Base-by-base conservation (phyloP, 192 early-diverging fungal genomes). In the Coemansia sp. region DNA sequence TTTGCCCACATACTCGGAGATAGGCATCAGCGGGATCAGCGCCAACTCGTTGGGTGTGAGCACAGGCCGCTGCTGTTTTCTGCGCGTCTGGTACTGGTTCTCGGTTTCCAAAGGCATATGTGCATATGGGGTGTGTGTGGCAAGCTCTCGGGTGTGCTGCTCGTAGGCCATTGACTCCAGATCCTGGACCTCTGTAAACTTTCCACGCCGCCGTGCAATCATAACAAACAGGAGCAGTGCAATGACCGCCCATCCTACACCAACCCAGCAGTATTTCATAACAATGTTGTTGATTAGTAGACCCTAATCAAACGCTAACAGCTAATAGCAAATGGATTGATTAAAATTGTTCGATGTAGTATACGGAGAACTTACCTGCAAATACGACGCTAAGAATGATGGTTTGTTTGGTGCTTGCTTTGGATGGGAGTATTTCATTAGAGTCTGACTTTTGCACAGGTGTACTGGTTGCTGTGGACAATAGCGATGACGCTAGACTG, bases 291-390 rank as follows among this genome's bases (percentile, higher is more conserved):
- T n/a, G n/a, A n/a, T n/a, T n/a, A n/a, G n/a, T n/a, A n/a, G n/a
- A n/a, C n/a, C n/a, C n/a, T n/a, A n/a, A n/a, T n/a, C n/a, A n/a
- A n/a, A n/a, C n/a, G n/a, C n/a, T n/a, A n/a, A n/a, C n/a, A n/a
- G n/a, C n/a, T n/a, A n/a, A n/a, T n/a, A n/a, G n/a, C n/a, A n/a
- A n/a, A n/a, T n/a, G n/a, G n/a, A n/a, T n/a, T n/a, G n/a, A n/a
- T n/a, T n/a, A n/a, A n/a, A n/a, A n/a, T n/a, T n/a, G n/a, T n/a
- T n/a, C n/a, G n/a, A n/a, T n/a, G n/a, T n/a, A n/a, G n/a, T n/a
- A n/a, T n/a, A n/a, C n/a, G n/a, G n/a, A n/a, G n/a, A 4, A 11
- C 59, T 61, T 61, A 37, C 58, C 65, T 41, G 60, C 67, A 62
- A 68, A 61, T 20, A 62, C 59, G 8, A 50, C n/a, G 22, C 53